Conservation (phyloP, 75 land plant species). For the Ceratopteris richardii region DNA sequence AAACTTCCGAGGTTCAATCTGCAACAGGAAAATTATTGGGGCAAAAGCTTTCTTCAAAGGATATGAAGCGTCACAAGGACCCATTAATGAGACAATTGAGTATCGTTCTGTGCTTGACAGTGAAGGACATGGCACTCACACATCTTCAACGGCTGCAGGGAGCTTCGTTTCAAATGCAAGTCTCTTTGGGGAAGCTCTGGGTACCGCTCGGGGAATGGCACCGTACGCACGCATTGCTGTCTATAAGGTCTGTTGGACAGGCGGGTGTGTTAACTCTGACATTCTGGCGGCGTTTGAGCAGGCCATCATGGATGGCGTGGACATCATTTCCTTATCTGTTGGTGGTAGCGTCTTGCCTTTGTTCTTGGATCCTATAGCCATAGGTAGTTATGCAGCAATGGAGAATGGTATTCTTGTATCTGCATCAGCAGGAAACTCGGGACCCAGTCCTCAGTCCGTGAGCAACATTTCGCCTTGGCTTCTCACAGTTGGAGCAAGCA, state of each 20-base stretch:
- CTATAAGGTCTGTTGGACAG: constrained; percentile 34
- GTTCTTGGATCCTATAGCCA: constrained; percentile 27
- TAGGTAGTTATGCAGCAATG: constrained; percentile 35
- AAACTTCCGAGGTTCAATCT: constrained; percentile 28
- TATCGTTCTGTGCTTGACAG: constrained; percentile 15
- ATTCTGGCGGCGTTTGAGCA: constrained; percentile 33
- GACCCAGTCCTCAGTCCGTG: constrained; percentile 20
- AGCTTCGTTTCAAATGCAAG: constrained; percentile 17
- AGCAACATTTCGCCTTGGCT: constrained; percentile 37
- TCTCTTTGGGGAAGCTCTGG: constrained; percentile 28
- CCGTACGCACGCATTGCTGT: constrained; percentile 32
- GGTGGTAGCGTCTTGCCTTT: constrained; percentile 33
- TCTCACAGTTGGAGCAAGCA: constrained; percentile 32
- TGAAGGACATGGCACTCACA: constrained; percentile 37
- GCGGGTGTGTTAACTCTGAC: constrained; percentile 34
- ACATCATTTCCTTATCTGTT: constrained; percentile 31
- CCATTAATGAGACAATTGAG: constrained; percentile 20
- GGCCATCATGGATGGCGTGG: constrained; percentile 33
- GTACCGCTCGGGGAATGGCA: constrained; percentile 31
- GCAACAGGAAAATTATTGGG: constrained; percentile 80
- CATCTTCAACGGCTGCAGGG: constrained; percentile 33
- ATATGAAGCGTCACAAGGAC: constrained; percentile 43
- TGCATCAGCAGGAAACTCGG: constrained; percentile 24
- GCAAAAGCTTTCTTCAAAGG: constrained; percentile 80
- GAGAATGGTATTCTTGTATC: constrained; percentile 25